Base-by-base conservation (phyloP, 352 stramenopile species). In the Aphanomyces astaci region DNA sequence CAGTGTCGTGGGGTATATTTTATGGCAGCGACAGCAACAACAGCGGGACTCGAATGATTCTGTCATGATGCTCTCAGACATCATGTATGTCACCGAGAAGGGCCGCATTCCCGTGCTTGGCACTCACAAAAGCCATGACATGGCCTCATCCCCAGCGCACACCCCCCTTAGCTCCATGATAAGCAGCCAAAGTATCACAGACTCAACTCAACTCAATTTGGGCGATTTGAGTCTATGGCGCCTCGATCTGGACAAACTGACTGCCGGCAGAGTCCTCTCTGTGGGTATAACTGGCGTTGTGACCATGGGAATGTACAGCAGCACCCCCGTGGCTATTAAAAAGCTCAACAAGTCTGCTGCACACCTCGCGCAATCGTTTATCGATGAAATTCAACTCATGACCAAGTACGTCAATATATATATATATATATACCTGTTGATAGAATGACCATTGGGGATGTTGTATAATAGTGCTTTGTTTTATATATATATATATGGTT, bases 311-410 rank as follows among this genome's bases (percentile, higher is more conserved):
- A 17, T 39, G n/a, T 63, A 63, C 54, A 17, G 22, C 27, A 19
- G 31, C 3, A 11, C 3, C n/a, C 31, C 54, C 4, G 54, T 63
- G 5, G 54, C 54, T 13, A 46, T 63, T 33, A 63, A 63, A 33
- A 15, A 63, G 31, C 36, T 63, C 17, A 24, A 17, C 0, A 15
- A n/a, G 11, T 17, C 46, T 46, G 46, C 54, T 30, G 19, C 22
- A 0, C 31, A 33, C 2, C 46, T 39, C 10, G 54, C 31, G 4
- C 54, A 63, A 15, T 15, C 31, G 15, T 63, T 63, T 25, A 63
- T 63, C 1, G 54, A 63, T 33, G 54, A 63, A n/a, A 63, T 63
- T 33, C 15, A 39, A 27, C 54, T 45, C 54, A 63, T 63, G 54
- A 63, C 54, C 30, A 63, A 43, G 54, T 63, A 63, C 30, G 24